Base-by-base conservation (phyloP, 352 stramenopile species). In the Saprolegnia diclina region DNA sequence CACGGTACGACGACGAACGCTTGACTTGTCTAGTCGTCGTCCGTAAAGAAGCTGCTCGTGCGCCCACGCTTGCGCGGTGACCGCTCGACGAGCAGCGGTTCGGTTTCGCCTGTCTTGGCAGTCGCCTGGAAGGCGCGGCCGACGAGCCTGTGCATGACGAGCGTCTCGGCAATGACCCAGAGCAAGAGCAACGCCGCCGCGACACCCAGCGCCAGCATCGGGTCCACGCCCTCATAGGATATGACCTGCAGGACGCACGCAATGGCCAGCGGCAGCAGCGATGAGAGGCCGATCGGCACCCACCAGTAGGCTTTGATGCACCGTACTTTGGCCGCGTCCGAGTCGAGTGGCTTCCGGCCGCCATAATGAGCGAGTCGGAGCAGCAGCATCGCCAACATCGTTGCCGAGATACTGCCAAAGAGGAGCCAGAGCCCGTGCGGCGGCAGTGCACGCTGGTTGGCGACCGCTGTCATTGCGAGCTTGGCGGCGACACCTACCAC, bases 291-390 rank as follows among this genome's bases (percentile, higher is more conserved):
- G 9, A 37, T 22, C 10, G 29, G 10, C 18, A 22, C n/a, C 55
- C 65, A 71, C 48, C 50, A 46, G 7, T 29, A 24, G 26, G 64
- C 32, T 22, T 65, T 64, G 54, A 66, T 59, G 14, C 54, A 40
- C 44, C 64, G 59, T 26, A 56, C 42, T 1, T 19, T 42, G 29
- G 48, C 48, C 16, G 40, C 21, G 54, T 65, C 42, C 22, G 38
- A 29, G 29, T 53, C 21, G 38, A 40, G 37, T 7, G 59, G 55
- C 5, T 50, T 5, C 24, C 55, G 54, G 18, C 65, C 24, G 16
- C 42, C 38, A 50, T 21, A 65, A 53, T 71, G 65, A 19, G 52
- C 18, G 29, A 57, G 40, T 40, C 59, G 42, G 53, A 66, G n/a
- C 11, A 22, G n/a, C 21, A 66, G 57, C 37, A 66, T 55, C 37